These are phyloP conservation scores for Nitzschia palea DNA, from an alignment of 108 stramenopile species.

Conservation along the genomic window DNA sequence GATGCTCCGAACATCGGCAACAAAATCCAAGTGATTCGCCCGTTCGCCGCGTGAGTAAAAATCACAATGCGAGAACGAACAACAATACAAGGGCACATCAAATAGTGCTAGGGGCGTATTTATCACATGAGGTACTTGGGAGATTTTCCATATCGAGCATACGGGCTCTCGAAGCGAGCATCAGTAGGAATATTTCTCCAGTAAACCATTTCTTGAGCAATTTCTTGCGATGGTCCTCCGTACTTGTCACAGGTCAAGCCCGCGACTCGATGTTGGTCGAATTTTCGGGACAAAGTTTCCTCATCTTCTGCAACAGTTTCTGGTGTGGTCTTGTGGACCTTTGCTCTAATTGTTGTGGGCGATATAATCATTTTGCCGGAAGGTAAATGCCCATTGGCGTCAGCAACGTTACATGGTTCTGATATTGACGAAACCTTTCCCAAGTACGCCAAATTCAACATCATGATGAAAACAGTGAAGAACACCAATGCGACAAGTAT, in stretches of 20 bases:
- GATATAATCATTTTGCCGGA: neutral
- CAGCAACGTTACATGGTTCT: too few species aligned
- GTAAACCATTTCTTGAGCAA: slow-evolving; percentile 77
- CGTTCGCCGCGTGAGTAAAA: too few species aligned
- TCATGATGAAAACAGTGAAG: neutral
- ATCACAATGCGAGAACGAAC: too few species aligned
- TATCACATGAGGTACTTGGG: slow-evolving; percentile 71
- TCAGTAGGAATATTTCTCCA: slow-evolving; percentile 80
- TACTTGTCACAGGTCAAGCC: slow-evolving; percentile 42
- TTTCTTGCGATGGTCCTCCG: slow-evolving; percentile 43
- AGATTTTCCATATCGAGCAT: slow-evolving; percentile 8
- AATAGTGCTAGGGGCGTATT: neutral
- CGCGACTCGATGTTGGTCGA: slow-evolving; percentile 17
- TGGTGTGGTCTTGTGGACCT: neutral
- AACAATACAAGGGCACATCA: too few species aligned
- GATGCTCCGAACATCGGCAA: too few species aligned
- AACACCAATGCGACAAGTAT: neutral
- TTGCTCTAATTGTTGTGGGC: neutral
- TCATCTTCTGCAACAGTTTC: neutral
- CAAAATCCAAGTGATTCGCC: too few species aligned
- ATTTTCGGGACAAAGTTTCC: neutral
- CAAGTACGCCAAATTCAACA: neutral
- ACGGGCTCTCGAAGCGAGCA: slow-evolving; percentile 56
- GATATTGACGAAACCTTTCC: too few species aligned
- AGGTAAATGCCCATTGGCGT: too few species aligned